Conservation (phyloP, 371 early-diverging fungal genomes). For the Parasitella parasitica region DNA sequence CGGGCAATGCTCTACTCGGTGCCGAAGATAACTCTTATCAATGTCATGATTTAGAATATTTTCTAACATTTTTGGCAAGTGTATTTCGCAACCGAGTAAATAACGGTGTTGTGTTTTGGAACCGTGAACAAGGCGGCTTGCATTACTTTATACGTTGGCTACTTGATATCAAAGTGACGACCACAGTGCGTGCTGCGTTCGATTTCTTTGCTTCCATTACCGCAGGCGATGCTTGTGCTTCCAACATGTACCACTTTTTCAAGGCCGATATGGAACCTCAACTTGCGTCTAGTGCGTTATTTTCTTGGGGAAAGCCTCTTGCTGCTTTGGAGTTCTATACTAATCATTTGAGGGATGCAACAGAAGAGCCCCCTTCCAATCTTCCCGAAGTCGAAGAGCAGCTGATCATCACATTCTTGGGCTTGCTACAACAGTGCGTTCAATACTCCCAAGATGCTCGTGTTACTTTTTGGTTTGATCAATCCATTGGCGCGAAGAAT, state of each 20-base stretch:
- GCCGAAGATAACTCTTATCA: conserved; percentile 6
- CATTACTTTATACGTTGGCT: conserved; percentile 77
- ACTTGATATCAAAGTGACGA: conserved; percentile 40
- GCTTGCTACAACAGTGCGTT: conserved; percentile 37
- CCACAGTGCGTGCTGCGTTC: conserved; percentile 38
- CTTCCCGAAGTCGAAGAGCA: conserved; percentile 33
- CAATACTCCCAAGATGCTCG: conserved; percentile 39
- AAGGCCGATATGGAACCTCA: conserved; percentile 20
- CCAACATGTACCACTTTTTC: conserved; percentile 28
- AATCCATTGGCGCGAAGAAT: not conserved
- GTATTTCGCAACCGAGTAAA: conserved; percentile 75
- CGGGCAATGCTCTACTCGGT: not conserved
- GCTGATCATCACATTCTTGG: conserved; percentile 27
- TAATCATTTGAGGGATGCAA: conserved; percentile 8
- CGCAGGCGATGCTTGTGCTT: conserved; percentile 37
- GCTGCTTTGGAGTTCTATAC: conserved; percentile 37
- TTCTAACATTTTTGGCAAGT: conserved; percentile 66
- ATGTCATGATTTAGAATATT: conserved; percentile 63
- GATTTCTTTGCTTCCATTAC: conserved; percentile 41
- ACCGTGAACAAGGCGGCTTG: conserved; percentile 54
- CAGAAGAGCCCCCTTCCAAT: conserved; percentile 7
- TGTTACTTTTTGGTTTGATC: conserved; percentile 24
- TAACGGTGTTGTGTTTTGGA: conserved; percentile 79
- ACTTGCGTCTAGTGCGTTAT: conserved; percentile 21
- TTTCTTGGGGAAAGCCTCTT: conserved; percentile 47